Evolutionary conservation across 106 monocot species (phyloP), one percentile per base, ranked within the genome.

Genomic region (Iris macrosiphon): DNA sequence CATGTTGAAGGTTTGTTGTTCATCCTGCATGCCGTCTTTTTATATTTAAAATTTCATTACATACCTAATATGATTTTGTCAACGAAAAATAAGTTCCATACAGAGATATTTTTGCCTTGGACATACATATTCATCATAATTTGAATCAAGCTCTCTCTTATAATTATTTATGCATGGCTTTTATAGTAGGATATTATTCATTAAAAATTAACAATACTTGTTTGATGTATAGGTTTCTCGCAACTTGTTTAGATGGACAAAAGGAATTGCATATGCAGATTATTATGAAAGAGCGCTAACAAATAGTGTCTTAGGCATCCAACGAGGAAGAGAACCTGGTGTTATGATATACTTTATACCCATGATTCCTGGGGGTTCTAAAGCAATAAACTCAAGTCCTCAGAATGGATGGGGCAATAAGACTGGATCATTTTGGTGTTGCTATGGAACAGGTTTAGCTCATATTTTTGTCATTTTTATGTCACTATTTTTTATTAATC

Each of bases 371-470:
- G 96, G 96, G 18, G 65, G 67, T 11, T 90, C 96, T 7, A 96
- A 96, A 27, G 90, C 89, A 55, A 55, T 19, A 10, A 83, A 72
- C n/a, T n/a, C n/a, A n/a, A n/a, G n/a, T n/a, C n/a, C n/a, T 37
- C 80, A 75, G 40, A 89, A 96, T 72, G 74, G 76, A 22, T 96
- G 96, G 96, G 96, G 96, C 70, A 83, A 76, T 57, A 49, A 67
- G 21, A 86, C 75, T 55, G 47, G 83, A 40, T 79, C 79, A 12
- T 96, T 96, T 61, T 96, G 96, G 96, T 96, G 96, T 58, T 96
- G 96, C 63, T 96, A 96, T 72, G 96, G 96, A 32, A 96, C 96
- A 71, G 96, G 96, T n/a, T n/a, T n/a, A n/a, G n/a, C n/a, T n/a
- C n/a, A n/a, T n/a, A n/a, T n/a, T n/a, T n/a, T n/a, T n/a, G n/a